Conservation (phyloP, 176 grass and related monocot species). For the Aegilops umbellulata region DNA sequence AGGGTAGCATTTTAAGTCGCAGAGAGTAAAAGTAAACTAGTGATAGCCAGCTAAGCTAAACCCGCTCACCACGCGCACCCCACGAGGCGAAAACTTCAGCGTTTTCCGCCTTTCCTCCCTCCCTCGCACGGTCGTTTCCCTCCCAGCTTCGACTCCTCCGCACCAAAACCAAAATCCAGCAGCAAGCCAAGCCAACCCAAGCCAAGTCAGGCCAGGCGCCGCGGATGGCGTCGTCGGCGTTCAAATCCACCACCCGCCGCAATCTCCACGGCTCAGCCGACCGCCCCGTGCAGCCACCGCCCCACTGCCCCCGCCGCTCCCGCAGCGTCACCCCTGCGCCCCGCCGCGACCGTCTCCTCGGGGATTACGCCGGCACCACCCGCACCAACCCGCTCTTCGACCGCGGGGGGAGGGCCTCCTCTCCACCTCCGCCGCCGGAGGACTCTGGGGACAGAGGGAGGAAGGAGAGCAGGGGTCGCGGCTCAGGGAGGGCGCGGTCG, state of each 20-base stretch:
- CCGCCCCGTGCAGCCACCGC: neutral
- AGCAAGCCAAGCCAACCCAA: neutral
- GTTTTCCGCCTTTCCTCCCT: neutral
- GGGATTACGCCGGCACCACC: slow-evolving; percentile 21
- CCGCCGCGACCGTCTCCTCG: neutral
- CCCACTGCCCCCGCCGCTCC: slow-evolving; percentile 33
- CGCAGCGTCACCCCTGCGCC: slow-evolving; percentile 40
- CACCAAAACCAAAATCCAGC: slow-evolving; percentile 15
- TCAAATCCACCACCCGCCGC: slow-evolving; percentile 39
- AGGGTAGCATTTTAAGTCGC: no score
- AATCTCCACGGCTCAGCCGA: neutral
- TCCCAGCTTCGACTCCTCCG: neutral
- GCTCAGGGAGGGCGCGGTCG: slow-evolving; percentile 30
- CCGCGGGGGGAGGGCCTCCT: neutral
- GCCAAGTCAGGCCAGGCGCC: neutral
- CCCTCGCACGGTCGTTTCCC: neutral
- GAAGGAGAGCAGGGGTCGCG: slow-evolving; percentile 1
- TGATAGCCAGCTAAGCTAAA: neutral
- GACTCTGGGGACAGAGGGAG: slow-evolving; percentile 3
- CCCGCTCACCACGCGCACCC: neutral
- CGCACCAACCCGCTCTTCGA: slow-evolving; percentile 55
- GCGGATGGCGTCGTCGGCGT: slow-evolving; percentile 40
- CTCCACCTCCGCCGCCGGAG: neutral
- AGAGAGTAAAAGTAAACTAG: neutral
- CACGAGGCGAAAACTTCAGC: slow-evolving; percentile 3